phyloP scores from a whole-genome alignment of 108 stramenopile species.

The Cyclotella sp. region DNA sequence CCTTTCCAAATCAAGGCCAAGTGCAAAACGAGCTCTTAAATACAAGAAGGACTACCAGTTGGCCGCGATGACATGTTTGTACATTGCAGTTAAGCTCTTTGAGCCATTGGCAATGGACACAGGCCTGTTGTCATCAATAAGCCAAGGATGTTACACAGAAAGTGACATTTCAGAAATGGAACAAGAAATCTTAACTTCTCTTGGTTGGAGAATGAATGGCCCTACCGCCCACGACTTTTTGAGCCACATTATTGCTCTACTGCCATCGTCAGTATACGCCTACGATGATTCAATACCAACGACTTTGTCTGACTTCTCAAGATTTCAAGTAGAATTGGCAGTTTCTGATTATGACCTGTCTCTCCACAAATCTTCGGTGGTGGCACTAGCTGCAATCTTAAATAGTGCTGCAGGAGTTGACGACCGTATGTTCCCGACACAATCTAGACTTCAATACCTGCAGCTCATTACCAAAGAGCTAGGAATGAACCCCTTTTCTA shows the following conservation, averaged over 20 bases:
- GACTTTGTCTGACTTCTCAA: constrained; percentile 66
- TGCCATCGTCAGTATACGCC: not conserved
- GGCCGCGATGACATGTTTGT: constrained; percentile 81
- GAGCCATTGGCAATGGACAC: constrained; percentile 58
- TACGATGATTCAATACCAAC: constrained; percentile 29
- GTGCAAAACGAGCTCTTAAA: constrained; percentile 50
- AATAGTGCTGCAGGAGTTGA: constrained; percentile 76
- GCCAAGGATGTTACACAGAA: constrained; percentile 43
- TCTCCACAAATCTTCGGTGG: constrained; percentile 50
- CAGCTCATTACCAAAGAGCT: constrained; percentile 10
- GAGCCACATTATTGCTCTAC: constrained; percentile 23
- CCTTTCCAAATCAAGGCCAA: constrained; percentile 44
- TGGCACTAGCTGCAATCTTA: constrained; percentile 68
- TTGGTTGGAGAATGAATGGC: constrained; percentile 29
- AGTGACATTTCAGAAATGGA: constrained; percentile 32
- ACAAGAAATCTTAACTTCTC: constrained; percentile 23
- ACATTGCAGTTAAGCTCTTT: constrained; percentile 81
- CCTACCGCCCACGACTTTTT: constrained; percentile 32
- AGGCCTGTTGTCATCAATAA: constrained; percentile 11
- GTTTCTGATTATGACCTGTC: constrained; percentile 65
- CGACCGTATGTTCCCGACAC: constrained; percentile 7
- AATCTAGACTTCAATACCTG: constrained; percentile 10
- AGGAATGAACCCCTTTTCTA: constrained; percentile 23
- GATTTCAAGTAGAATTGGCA: constrained; percentile 75
- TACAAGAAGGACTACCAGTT: constrained; percentile 63